Base-by-base conservation (phyloP, 2,329 filamentous ascomycete genomes). In the Calonectria pseudoreteaudii region DNA sequence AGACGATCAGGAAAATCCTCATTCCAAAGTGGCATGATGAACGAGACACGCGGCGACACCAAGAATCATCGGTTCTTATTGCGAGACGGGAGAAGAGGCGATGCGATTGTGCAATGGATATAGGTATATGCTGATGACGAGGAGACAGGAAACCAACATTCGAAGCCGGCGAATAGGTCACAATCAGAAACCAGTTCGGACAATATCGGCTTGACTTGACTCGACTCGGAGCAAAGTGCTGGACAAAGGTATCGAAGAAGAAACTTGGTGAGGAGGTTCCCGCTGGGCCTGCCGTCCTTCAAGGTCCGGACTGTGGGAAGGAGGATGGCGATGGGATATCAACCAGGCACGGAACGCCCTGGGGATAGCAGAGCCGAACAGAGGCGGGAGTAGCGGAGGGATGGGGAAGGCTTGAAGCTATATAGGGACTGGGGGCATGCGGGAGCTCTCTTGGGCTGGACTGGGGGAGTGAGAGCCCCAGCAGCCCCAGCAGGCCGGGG, bases 381-480 rank as follows among this genome's bases (percentile, higher is more conserved):
- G 73, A 72, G 30, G 74, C 77, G 64, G 72, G 73, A 72, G 73
- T 66, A 68, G 65, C 66, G 53, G 71, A 70, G 36, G 67, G 72
- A 66, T 50, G 77, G 78, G 77, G 77, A 67, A 69, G 66, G 60
- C 34, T 78, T 79, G 78, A 80, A 78, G 79, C 79, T 80, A 80
- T 80, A 80, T 80, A 80, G 77, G 76, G 77, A 80, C 78, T 80
- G 73, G 78, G 78, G 72, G 75, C 58, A 53, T 58, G 58, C 64
- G 66, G 66, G 62, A 75, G 71, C 65, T 60, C 50, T 56, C 64
- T 66, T 73, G 62, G 72, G 62, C 66, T 62, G 73, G 64, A 72
- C 69, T 66, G 67, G 73, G 49, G 69, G 62, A 67, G 65, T 69
- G 72, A 49, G 68, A 65, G 60, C 38, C 38, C 38, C 60, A 53